A percentile compares a stretch with the other conserved stretches of the same genome.
phyloP scores from a whole-genome alignment of 2,329 filamentous ascomycete genomes.

The Daldinia eschscholtzii region DNA sequence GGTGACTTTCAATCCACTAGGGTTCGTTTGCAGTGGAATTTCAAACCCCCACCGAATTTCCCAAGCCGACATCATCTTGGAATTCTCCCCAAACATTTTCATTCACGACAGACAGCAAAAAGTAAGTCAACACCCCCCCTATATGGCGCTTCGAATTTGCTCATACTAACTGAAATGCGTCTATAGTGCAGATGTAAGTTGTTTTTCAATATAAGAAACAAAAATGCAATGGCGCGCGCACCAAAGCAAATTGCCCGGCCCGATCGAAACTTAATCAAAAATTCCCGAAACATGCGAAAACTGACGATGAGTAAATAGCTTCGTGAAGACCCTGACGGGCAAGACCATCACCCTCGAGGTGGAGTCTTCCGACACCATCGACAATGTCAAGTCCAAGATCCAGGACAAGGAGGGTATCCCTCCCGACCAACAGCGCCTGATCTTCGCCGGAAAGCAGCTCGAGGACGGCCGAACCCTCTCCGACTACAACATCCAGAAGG shows the following conservation, averaged over 20 bases:
- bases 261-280: slow-evolving; percentile 41
- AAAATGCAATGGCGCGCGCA: slow-evolving; percentile 10
- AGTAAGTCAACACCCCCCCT: slow-evolving; percentile 62
- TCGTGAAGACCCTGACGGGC: slow-evolving; percentile 99
- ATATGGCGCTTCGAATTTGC: slow-evolving; percentile 13
- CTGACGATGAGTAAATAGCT: slow-evolving; percentile 69
- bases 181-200: slow-evolving; percentile 90
- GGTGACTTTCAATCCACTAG: slow-evolving; percentile 43
- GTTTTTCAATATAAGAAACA: slow-evolving; percentile 32
- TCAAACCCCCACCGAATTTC: slow-evolving; percentile 55
- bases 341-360: slow-evolving; percentile 99
- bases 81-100: slow-evolving; percentile 57
- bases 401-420: slow-evolving; percentile 99
- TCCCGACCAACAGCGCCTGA: slow-evolving; percentile 97
- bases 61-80: slow-evolving; percentile 54
- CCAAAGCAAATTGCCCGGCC: slow-evolving; percentile 37
- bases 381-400: slow-evolving; percentile 99
- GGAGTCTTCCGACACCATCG: slow-evolving; percentile 98
- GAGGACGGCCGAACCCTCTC: slow-evolving; percentile 97
- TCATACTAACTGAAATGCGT: slow-evolving; percentile 61
- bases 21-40: slow-evolving; percentile 41
- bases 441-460: slow-evolving; percentile 99
- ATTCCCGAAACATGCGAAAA: slow-evolving; percentile 37
- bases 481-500: slow-evolving; percentile 99
- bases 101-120: slow-evolving; percentile 67